Conservation (phyloP, 2,329 filamentous ascomycete genomes). For the Xylariaceae sp. region DNA sequence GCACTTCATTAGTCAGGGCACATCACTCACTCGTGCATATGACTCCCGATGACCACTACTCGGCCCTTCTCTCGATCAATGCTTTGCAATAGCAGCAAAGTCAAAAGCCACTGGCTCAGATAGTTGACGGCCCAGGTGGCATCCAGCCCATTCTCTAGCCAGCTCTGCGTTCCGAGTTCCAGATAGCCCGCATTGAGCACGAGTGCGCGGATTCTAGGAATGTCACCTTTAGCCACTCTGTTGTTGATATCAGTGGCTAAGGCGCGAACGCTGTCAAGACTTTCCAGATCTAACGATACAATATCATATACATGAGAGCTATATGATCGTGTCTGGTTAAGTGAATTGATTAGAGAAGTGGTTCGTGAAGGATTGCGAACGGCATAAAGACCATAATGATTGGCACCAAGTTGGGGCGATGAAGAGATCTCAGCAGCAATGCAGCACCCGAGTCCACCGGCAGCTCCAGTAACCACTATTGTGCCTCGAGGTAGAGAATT, state of each 20-base stretch:
- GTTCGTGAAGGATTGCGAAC: background rate
- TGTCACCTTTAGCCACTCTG: constrained; percentile 14
- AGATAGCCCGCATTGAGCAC: constrained; percentile 26
- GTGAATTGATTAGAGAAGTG: background rate
- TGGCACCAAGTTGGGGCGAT: background rate
- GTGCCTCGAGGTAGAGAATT: no score
- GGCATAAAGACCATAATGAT: constrained; percentile 3
- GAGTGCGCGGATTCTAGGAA: constrained; percentile 28
- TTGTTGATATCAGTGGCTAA: constrained; percentile 15
- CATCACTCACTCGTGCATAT: constrained; percentile 11
- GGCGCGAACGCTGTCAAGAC: constrained; percentile 14
- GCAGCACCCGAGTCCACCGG: constrained; percentile 3
- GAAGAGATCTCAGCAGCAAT: constrained; percentile 3
- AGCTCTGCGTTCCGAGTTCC: constrained; percentile 15
- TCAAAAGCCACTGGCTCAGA: constrained; percentile 18
- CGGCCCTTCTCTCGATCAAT: constrained; percentile 14
- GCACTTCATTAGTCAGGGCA: background rate
- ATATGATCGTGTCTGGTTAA: background rate
- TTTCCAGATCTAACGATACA: constrained; percentile 15
- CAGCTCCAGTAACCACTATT: constrained; percentile 2
- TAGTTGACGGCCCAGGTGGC: constrained; percentile 13
- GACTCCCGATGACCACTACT: constrained; percentile 10
- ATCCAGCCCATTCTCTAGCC: constrained; percentile 14
- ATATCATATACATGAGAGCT: constrained; percentile 11
- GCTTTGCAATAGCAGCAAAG: constrained; percentile 15